These are phyloP conservation scores for Malania oleifera DNA, from an alignment of 164 flowering plant genomes.

Conservation along the genomic window DNA sequence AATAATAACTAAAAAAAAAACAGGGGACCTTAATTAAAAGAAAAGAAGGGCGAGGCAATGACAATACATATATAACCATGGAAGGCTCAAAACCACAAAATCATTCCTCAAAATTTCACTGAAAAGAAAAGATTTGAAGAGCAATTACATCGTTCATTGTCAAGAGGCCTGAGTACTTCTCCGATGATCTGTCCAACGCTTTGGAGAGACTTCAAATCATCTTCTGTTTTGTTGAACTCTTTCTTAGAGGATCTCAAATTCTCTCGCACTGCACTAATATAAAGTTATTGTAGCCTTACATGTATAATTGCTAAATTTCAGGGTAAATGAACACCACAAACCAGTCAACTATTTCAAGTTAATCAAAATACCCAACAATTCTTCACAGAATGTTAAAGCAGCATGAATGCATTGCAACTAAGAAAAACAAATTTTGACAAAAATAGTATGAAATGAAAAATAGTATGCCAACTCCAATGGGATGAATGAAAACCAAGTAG, in stretches of 20 bases:
- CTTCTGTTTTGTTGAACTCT: conserved; percentile 85
- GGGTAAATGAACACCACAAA: no score
- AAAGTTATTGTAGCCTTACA: background rate
- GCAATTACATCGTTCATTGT: conserved; percentile 80
- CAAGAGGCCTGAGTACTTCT: conserved; percentile 91
- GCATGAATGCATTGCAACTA: no score
- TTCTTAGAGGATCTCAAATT: conserved; percentile 57
- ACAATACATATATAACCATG: no score
- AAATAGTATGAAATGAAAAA: no score
- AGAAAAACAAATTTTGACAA: no score
- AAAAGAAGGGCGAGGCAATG: background rate
- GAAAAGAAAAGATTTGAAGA: background rate
- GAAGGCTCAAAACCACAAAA: background rate
- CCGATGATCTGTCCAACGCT: conserved; percentile 95
- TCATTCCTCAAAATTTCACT: background rate
- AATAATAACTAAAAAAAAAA: background rate
- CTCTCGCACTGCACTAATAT: conserved; percentile 59
- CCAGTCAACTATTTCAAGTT: no score
- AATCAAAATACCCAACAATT: no score
- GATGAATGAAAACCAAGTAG: no score
- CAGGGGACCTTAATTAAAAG: background rate
- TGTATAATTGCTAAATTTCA: no score
- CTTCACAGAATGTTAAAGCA: no score
- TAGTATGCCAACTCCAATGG: no score
- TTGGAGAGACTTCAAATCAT: conserved; percentile 92